These are phyloP conservation scores for Penicillium occitanis DNA, from an alignment of 2,329 filamentous ascomycete genomes.

Conservation along the genomic window DNA sequence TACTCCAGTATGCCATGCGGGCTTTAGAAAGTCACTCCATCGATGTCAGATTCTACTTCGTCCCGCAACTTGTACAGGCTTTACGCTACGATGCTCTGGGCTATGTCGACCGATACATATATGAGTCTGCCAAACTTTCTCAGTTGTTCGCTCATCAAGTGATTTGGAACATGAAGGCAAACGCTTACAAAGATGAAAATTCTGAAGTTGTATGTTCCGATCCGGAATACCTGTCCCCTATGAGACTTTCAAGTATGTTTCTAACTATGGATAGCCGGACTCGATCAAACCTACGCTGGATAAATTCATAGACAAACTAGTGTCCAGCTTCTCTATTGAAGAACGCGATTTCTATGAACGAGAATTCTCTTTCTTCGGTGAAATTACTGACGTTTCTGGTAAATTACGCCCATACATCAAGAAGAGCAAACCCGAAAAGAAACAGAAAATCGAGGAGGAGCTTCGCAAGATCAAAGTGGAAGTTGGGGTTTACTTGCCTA, in stretches of 20 bases:
- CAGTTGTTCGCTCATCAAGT: conserved; percentile 98
- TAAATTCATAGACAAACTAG: conserved; percentile 79
- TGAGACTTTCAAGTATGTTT: conserved; percentile 19
- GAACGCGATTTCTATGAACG: conserved; percentile 88
- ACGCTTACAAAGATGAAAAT: conserved; percentile 96
- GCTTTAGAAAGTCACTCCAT: conserved; percentile 90
- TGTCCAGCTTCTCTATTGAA: conserved; percentile 73
- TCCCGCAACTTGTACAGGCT: conserved; percentile 95
- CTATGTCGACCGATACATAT: conserved; percentile 93
- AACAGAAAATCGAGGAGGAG: conserved; percentile 98
- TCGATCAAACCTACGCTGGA: conserved; percentile 91
- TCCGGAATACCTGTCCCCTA: not conserved
- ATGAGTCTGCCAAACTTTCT: conserved; percentile 97
- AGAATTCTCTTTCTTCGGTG: conserved; percentile 97
- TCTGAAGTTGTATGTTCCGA: conserved; percentile 66
- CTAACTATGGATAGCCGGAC: conserved; percentile 62
- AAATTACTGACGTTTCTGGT: conserved; percentile 92
- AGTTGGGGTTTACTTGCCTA: conserved; percentile 93
- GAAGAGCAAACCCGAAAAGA: conserved; percentile 90
- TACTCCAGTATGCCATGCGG: conserved; percentile 95
- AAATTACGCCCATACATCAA: conserved; percentile 95
- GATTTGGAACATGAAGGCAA: conserved; percentile 99
- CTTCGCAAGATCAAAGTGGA: conserved; percentile 96
- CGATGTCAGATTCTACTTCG: conserved; percentile 98
- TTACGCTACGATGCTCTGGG: conserved; percentile 89